Conservation (phyloP, 2,329 filamentous ascomycete species). For the Exophiala lecanii-corni region DNA sequence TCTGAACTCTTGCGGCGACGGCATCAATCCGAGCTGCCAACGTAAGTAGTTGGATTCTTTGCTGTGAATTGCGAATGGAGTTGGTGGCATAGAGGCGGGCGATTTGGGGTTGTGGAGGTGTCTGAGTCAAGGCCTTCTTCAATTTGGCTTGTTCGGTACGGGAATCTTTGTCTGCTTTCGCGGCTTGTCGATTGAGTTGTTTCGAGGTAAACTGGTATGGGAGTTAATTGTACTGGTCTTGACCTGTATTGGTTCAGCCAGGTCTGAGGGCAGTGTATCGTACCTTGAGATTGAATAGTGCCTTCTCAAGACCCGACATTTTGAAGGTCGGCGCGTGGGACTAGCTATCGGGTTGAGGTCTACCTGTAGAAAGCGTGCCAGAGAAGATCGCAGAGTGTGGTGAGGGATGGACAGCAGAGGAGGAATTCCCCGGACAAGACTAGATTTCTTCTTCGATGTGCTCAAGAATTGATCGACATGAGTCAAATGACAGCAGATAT, state of each 20-base stretch:
- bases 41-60: conserved; percentile 41
- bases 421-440: no score
- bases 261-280: not conserved
- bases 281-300: conserved; percentile 33
- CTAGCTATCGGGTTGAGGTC: no score
- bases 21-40: conserved; percentile 46
- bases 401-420: no score
- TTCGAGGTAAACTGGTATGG: conserved; percentile 41
- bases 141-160: conserved; percentile 46
- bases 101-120: conserved; percentile 42
- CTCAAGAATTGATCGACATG: no score
- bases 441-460: no score
- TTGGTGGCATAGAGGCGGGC: conserved; percentile 45
- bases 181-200: conserved; percentile 44
- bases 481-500: not conserved
- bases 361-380: no score
- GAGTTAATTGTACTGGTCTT: conserved; percentile 3
- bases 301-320: conserved; percentile 29
- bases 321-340: conserved; percentile 2
- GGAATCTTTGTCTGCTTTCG: conserved; percentile 42
- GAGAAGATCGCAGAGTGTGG: no score
- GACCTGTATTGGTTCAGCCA: no score
- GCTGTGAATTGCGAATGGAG: conserved; percentile 44
- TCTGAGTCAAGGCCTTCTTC: conserved; percentile 45
- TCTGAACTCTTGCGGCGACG: conserved; percentile 46